A percentile compares a stretch with the other conserved stretches of the same genome.
These are phyloP conservation scores for Hanseniaspora taiwanica DNA, from an alignment of 805 yeast genomes.

Conservation along the genomic window DNA sequence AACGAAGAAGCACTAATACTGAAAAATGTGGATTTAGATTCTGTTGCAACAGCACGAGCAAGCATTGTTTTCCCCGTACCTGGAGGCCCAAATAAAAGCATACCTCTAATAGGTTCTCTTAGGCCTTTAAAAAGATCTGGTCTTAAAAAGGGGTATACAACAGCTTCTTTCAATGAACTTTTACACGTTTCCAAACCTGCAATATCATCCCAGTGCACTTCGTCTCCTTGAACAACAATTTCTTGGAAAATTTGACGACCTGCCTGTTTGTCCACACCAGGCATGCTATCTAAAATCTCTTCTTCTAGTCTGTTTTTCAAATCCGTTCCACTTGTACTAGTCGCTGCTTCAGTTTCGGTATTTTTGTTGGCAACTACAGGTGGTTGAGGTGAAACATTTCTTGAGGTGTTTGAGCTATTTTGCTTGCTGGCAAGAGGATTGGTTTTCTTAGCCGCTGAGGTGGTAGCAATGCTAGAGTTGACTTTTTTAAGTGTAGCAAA, in stretches of 20 bases:
- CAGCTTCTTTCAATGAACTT: conserved; percentile 80
- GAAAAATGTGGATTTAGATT: conserved; percentile 84
- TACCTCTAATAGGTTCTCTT: conserved; percentile 92
- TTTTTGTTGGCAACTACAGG: not conserved
- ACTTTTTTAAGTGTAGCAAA: conserved; percentile 3
- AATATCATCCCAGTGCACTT: conserved; percentile 88
- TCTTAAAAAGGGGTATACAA: conserved; percentile 86
- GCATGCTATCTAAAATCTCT: conserved; percentile 23
- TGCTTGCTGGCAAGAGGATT: too few species aligned
- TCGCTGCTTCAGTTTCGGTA: not conserved
- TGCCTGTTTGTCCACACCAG: conserved; percentile 66
- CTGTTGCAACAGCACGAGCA: conserved; percentile 93
- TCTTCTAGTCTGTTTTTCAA: conserved; percentile 12
- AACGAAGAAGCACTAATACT: conserved; percentile 82
- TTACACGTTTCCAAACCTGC: conserved; percentile 89
- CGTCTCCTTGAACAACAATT: conserved; percentile 80
- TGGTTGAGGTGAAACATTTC: not conserved
- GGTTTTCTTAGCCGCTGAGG: conserved; percentile 5
- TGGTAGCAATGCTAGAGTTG: too few species aligned
- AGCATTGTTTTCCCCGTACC: conserved; percentile 99
- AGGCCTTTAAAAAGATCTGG: conserved; percentile 87
- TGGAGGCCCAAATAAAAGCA: conserved; percentile 93
- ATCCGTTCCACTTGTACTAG: conserved; percentile 1
- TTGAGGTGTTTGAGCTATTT: too few species aligned
- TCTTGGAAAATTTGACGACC: conserved; percentile 81